A percentile compares a stretch with the other conserved stretches of the same genome.
Evolutionary conservation across 1,284 basidiomycete species (phyloP).

Genomic region (Cutaneotrichosporon sp.): DNA sequence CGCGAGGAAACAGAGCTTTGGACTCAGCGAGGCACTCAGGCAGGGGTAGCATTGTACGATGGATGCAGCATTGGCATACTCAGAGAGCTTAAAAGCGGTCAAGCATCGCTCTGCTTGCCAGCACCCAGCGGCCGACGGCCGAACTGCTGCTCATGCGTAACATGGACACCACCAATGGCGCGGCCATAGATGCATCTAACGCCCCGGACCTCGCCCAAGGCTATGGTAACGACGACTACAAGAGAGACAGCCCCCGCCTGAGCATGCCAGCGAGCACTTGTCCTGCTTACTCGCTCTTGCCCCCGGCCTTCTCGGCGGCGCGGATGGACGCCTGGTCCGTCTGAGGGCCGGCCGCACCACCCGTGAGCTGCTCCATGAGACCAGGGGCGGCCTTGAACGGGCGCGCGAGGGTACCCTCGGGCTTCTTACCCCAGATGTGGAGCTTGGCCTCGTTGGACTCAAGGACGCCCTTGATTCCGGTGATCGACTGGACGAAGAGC

Average conservation of each 20-base stretch:
- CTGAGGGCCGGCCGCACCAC: conserved; percentile 57
- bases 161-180: neutral
- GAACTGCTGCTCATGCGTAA: no score
- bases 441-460: conserved; percentile 25
- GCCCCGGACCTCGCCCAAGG: neutral
- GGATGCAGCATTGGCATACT: conserved; percentile 1
- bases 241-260: no score
- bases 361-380: conserved; percentile 58
- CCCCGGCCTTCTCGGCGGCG: conserved; percentile 71
- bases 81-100: no score
- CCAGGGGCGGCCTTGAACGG: conserved; percentile 44
- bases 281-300: conserved; percentile 52
- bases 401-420: conserved; percentile 20
- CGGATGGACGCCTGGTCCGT: conserved; percentile 81
- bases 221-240: neutral
- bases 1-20: conserved; percentile 11
- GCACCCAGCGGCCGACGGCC: no score
- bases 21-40: conserved; percentile 14
- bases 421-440: conserved; percentile 18
- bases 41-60: neutral
- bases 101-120: no score
- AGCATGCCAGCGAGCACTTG: neutral
- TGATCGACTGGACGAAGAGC: conserved; percentile 24
- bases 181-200: conserved; percentile 1
- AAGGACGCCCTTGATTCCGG: conserved; percentile 20